These are phyloP conservation scores for Leishmania guyanensis DNA, from an alignment of 208 protist species.

Conservation along the genomic window DNA sequence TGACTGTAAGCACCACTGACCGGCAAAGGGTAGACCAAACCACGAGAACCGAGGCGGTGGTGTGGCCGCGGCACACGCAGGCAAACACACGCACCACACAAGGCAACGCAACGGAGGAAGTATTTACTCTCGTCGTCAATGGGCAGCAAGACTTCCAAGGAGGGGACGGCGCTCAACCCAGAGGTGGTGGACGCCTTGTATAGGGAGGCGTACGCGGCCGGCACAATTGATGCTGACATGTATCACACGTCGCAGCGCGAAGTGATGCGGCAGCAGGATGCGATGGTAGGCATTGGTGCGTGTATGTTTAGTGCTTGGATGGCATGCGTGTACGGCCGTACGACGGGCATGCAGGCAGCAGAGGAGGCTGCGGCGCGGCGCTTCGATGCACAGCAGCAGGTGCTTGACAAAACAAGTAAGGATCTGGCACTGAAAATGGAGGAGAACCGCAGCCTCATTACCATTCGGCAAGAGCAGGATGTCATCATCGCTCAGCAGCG, in stretches of 20 bases:
- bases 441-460: conserved; percentile 17
- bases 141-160: conserved; percentile 17
- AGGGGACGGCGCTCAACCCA: neutral
- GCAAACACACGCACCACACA: neutral
- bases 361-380: conserved; percentile 16
- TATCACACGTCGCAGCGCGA: conserved; percentile 37
- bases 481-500: conserved; percentile 20
- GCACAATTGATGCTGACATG: conserved; percentile 34
- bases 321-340: conserved; percentile 40
- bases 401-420: conserved; percentile 21
- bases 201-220: conserved; percentile 45
- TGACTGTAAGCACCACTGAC: neutral
- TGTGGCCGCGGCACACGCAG: neutral
- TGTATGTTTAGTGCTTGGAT: conserved; percentile 37
- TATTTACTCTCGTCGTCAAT: conserved; percentile 1
- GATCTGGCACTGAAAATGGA: conserved; percentile 11
- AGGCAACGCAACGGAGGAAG: neutral
- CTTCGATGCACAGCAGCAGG: conserved; percentile 16
- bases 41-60: neutral
- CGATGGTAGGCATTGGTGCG: conserved; percentile 13
- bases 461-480: conserved; percentile 23
- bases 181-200: conserved; percentile 37
- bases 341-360: conserved; percentile 3
- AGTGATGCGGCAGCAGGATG: conserved; percentile 28
- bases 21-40: neutral